Evolutionary conservation across 148 eudicot genomes (phyloP).

Genomic region (Mesembryanthemum crystallinum): DNA sequence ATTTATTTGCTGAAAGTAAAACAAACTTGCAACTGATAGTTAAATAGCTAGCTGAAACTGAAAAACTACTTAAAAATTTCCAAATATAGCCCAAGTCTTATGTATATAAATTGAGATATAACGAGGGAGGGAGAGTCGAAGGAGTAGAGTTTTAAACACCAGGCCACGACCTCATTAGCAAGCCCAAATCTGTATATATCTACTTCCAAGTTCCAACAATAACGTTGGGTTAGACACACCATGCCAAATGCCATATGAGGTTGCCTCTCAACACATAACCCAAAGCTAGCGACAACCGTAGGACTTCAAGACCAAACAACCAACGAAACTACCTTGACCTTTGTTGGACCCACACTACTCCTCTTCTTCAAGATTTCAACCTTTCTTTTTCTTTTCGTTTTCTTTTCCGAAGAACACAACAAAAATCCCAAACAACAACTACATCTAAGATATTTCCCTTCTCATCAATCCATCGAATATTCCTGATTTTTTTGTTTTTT

Average conservation of each 20-base stretch:
- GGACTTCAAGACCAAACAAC: neutral
- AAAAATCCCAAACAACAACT: neutral
- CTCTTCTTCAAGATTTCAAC: neutral
- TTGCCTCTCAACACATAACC: neutral
- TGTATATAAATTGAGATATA: too few relatives aligned
- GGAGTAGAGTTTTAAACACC: too few relatives aligned
- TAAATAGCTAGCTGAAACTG: too few relatives aligned
- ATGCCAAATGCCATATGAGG: neutral
- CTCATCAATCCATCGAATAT: slow-evolving; percentile 6
- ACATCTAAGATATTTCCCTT: neutral
- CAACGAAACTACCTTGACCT: neutral
- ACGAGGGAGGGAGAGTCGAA: too few relatives aligned
- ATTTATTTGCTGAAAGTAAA: too few relatives aligned
- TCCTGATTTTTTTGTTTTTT: neutral
- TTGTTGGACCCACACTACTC: neutral
- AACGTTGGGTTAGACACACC: neutral
- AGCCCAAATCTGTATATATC: too few relatives aligned
- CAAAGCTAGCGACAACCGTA: neutral
- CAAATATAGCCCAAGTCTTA: too few relatives aligned
- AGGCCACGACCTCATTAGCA: too few relatives aligned
- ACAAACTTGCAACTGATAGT: too few relatives aligned
- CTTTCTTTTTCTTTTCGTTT: neutral
- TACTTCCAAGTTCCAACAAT: too few relatives aligned
- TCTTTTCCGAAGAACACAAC: neutral
- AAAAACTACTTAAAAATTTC: too few relatives aligned